Percentiles rank a stretch among this genome's conserved stretches.
These are phyloP conservation scores for Teratosphaeria gauchensis DNA, from an alignment of 2,329 filamentous ascomycete species.

Conservation along the genomic window DNA sequence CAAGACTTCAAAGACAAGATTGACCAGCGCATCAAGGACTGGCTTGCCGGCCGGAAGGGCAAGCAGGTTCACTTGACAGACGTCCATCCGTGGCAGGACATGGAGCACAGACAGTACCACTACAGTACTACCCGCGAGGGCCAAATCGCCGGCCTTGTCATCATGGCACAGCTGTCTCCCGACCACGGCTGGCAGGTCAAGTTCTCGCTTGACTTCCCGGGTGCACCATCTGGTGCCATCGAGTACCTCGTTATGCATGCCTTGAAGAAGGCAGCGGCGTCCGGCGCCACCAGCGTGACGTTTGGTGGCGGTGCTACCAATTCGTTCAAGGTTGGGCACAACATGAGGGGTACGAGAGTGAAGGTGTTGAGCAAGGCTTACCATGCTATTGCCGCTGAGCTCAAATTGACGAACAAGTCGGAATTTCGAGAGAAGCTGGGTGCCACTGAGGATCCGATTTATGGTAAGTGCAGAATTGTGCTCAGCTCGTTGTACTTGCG, in stretches of 20 bases:
- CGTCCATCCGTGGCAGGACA: constrained; percentile 79
- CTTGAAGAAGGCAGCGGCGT: constrained; percentile 50
- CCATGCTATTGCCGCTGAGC: constrained; percentile 67
- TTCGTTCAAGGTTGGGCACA: constrained; percentile 67
- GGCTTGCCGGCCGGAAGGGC: constrained; percentile 71
- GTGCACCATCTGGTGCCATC: constrained; percentile 75
- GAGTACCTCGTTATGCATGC: constrained; percentile 70
- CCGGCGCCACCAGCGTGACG: constrained; percentile 60
- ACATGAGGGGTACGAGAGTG: constrained; percentile 69
- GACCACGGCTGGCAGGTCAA: constrained; percentile 87
- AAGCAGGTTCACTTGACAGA: constrained; percentile 84
- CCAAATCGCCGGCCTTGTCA: constrained; percentile 65
- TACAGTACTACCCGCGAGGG: constrained; percentile 66
- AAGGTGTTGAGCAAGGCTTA: constrained; percentile 78
- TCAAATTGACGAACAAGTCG: constrained; percentile 72
- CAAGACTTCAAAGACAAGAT: constrained; percentile 60
- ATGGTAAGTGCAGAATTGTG: constrained; percentile 29
- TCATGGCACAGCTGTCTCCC: constrained; percentile 71
- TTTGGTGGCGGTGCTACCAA: constrained; percentile 76
- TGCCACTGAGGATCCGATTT: constrained; percentile 71
- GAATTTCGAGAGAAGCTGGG: constrained; percentile 90
- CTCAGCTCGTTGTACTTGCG: constrained; percentile 1
- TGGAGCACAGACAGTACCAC: constrained; percentile 75
- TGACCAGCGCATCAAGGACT: constrained; percentile 65
- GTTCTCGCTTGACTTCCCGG: constrained; percentile 89